Percentiles rank a stretch among this genome's conserved stretches.
Conservation (phyloP, 2,329 filamentous ascomycete species). For the Alternaria ethzedia region DNA sequence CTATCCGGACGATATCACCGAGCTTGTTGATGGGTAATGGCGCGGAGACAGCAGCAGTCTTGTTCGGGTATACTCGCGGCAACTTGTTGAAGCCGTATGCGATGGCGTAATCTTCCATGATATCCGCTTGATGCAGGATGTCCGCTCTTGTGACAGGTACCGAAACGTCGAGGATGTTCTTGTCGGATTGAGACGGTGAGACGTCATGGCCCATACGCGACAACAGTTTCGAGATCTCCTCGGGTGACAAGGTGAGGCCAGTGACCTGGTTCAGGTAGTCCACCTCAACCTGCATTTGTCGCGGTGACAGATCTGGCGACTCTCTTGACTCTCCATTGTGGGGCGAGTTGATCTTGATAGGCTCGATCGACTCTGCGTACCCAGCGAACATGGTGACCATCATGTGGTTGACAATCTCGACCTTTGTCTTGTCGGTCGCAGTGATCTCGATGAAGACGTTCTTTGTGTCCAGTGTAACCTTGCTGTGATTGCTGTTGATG, state of each 20-base stretch:
- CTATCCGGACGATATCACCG: constrained; percentile 84
- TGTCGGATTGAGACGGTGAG: constrained; percentile 72
- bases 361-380: constrained; percentile 93
- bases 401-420: constrained; percentile 94
- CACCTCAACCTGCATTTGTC: constrained; percentile 80
- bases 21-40: constrained; percentile 94
- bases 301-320: constrained; percentile 79
- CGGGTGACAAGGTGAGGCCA: constrained; percentile 76
- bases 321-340: constrained; percentile 86
- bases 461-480: constrained; percentile 88
- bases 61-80: constrained; percentile 83
- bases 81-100: constrained; percentile 98
- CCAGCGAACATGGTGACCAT: constrained; percentile 96
- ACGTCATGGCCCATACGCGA: constrained; percentile 90
- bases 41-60: constrained; percentile 83
- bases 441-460: constrained; percentile 98
- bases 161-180: constrained; percentile 75
- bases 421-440: constrained; percentile 92
- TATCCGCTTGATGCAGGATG: constrained; percentile 93
- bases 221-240: constrained; percentile 78
- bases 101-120: constrained; percentile 98
- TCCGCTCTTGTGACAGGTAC: constrained; percentile 91
- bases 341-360: constrained; percentile 87
- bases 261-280: constrained; percentile 95
- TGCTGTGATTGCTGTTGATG: constrained; percentile 96